These are phyloP conservation scores for Debaryomyces castellii DNA, from an alignment of 805 yeast species.

Conservation along the genomic window DNA sequence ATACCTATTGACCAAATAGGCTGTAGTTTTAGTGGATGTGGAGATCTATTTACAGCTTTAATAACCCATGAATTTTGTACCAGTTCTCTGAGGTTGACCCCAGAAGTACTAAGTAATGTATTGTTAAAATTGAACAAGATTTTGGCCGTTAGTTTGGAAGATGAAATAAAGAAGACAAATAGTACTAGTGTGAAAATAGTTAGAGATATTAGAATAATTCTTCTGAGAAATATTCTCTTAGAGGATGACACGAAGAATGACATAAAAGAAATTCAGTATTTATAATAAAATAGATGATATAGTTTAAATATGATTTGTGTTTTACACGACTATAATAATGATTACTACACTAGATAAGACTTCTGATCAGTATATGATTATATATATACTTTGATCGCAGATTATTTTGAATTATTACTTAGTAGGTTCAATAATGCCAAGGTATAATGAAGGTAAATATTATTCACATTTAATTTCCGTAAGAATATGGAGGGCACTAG, in stretches of 20 bases:
- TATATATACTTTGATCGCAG: too few relatives aligned
- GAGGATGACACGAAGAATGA: conserved; percentile 12
- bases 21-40: conserved; percentile 71
- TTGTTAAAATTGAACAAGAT: conserved; percentile 27
- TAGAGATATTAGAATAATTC: conserved; percentile 34
- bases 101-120: conserved; percentile 24
- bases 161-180: conserved; percentile 14
- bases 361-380: too few relatives aligned
- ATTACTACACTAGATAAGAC: too few relatives aligned
- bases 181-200: conserved; percentile 19
- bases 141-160: conserved; percentile 25
- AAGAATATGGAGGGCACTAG: neutral
- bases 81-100: conserved; percentile 18
- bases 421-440: neutral
- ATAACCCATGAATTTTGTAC: conserved; percentile 49
- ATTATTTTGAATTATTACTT: neutral
- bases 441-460: neutral
- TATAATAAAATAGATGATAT: neutral
- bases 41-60: conserved; percentile 69
- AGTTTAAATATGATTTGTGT: neutral
- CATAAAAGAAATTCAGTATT: conserved; percentile 1
- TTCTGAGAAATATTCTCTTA: conserved; percentile 30
- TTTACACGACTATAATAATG: too few relatives aligned
- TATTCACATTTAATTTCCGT: neutral
- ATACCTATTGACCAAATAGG: conserved; percentile 48